phyloP scores from a whole-genome alignment of 108 stramenopile species.

The Pseudonitzschia multistriata region DNA sequence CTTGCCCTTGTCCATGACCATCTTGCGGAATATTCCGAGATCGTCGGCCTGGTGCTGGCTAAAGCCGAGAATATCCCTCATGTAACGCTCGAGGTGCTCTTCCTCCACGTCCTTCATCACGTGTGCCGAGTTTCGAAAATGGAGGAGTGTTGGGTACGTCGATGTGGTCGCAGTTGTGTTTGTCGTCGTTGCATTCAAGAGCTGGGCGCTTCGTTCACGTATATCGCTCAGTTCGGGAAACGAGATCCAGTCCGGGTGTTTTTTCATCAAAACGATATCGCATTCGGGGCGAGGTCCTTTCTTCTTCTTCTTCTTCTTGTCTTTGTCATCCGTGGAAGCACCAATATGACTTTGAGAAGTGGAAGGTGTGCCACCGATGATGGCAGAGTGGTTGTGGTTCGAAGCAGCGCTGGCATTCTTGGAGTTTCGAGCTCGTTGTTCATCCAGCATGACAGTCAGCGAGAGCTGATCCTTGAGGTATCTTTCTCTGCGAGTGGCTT shows the following conservation, averaged over 20 bases:
- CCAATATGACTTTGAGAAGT: too few species aligned
- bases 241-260: neutral
- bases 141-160: neutral
- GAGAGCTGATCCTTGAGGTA: neutral
- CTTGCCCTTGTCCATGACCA: neutral
- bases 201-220: neutral
- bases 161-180: neutral
- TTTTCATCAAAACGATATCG: slow-evolving; percentile 4
- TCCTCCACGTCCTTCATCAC: neutral
- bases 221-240: slow-evolving; percentile 6
- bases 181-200: neutral
- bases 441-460: neutral
- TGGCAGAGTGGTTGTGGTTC: too few species aligned
- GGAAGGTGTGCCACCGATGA: too few species aligned
- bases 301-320: neutral
- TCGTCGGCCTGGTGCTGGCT: neutral
- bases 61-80: neutral
- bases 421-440: neutral
- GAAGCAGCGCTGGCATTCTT: neutral
- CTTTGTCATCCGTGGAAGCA: neutral
- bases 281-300: neutral
- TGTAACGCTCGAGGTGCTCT: neutral
- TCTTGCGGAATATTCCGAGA: neutral
- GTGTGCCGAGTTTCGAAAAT: slow-evolving; percentile 8
- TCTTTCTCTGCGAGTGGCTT: neutral